Conservation (phyloP, 73 alveolate genomes). For the Urostyla sp. region DNA sequence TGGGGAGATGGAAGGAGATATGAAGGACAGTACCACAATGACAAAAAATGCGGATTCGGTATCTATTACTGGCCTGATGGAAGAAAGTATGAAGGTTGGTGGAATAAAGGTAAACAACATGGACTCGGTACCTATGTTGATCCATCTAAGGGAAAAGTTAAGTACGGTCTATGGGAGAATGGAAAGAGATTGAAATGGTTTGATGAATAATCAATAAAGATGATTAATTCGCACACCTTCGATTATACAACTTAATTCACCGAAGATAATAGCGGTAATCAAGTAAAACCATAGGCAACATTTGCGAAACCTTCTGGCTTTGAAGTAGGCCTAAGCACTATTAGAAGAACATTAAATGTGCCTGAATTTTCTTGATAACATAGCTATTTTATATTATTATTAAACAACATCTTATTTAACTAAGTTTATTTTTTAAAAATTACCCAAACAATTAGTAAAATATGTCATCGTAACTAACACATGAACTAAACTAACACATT, state of each 20-base stretch:
- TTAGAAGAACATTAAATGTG: not conserved
- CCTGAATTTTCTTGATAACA: too few species aligned
- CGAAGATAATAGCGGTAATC: conserved; percentile 42
- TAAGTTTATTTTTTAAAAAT: too few species aligned
- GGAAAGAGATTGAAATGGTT: conserved; percentile 72
- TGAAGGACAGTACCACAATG: conserved; percentile 65
- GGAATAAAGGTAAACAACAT: conserved; percentile 68
- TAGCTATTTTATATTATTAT: too few species aligned
- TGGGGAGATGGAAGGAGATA: conserved; percentile 73
- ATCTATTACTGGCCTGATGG: conserved; percentile 72
- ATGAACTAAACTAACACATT: conserved; percentile 10
- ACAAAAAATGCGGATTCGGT: conserved; percentile 71
- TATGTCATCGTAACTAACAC: too few species aligned
- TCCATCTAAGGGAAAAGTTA: conserved; percentile 40
- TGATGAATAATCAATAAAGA: conserved; percentile 43
- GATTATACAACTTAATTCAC: conserved; percentile 49
- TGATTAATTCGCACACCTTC: conserved; percentile 22
- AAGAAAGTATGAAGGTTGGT: conserved; percentile 71
- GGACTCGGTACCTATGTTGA: conserved; percentile 67
- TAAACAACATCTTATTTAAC: too few species aligned
- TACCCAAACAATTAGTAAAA: too few species aligned
- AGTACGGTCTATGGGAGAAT: conserved; percentile 72
- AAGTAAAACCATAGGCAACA: conserved; percentile 1
- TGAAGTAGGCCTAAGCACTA: not conserved
- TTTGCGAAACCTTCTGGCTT: conserved; percentile 58